These are phyloP conservation scores for Anisogramma anomala DNA, from an alignment of 2,329 filamentous ascomycete genomes.

Conservation along the genomic window DNA sequence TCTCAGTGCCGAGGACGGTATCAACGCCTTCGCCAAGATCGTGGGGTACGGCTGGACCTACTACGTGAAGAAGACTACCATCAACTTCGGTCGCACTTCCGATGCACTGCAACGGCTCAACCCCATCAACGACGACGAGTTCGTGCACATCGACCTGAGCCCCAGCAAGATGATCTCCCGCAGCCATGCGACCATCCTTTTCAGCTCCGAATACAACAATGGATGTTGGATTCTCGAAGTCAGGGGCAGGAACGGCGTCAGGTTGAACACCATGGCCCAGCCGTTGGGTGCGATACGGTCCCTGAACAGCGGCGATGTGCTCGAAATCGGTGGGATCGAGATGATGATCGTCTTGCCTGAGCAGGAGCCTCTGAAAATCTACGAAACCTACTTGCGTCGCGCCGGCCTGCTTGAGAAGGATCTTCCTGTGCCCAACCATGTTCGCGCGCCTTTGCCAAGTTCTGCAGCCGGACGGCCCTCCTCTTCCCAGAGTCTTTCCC, in stretches of 20 bases:
- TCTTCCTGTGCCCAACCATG: conserved; percentile 12
- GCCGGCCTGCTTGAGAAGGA: conserved; percentile 39
- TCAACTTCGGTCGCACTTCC: conserved; percentile 64
- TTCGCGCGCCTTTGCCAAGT: conserved; percentile 3
- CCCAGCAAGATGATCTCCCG: conserved; percentile 74
- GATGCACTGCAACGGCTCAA: conserved; percentile 36
- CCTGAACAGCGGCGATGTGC: conserved; percentile 75
- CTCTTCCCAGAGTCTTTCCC: conserved; percentile 18
- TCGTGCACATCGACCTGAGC: conserved; percentile 77
- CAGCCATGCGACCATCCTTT: conserved; percentile 63
- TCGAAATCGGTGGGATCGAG: conserved; percentile 84
- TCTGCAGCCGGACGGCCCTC: conserved; percentile 19
- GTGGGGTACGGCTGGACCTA: conserved; percentile 75
- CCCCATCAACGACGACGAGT: conserved; percentile 35
- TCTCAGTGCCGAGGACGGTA: conserved; percentile 48
- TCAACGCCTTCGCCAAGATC: conserved; percentile 71
- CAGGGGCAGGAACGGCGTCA: conserved; percentile 84
- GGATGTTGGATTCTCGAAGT: conserved; percentile 75
- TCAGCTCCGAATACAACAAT: conserved; percentile 50
- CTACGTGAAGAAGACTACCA: conserved; percentile 63
- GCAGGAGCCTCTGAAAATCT: conserved; percentile 52
- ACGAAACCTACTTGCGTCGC: conserved; percentile 57
- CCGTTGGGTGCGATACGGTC: conserved; percentile 54
- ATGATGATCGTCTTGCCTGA: conserved; percentile 98
- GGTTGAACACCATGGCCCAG: conserved; percentile 63